phyloP scores from a whole-genome alignment of 176 grass and related monocot species.

The Pontederia crassipes region DNA sequence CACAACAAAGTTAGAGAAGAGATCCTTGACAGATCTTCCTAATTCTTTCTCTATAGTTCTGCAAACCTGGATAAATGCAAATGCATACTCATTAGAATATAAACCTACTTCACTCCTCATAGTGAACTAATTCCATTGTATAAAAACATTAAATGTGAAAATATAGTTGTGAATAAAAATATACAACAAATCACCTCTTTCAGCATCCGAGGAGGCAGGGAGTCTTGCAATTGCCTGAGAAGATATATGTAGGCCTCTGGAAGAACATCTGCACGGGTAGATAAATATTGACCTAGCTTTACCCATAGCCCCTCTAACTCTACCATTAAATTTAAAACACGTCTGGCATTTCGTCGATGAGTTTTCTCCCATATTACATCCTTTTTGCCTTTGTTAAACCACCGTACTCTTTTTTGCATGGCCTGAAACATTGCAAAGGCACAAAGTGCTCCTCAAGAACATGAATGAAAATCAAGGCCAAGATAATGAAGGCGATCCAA shows the following conservation, averaged over 20 bases:
- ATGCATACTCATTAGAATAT: not conserved
- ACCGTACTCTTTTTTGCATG: constrained; percentile 70
- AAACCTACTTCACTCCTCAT: not conserved
- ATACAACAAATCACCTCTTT: constrained; percentile 47
- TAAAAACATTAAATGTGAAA: not conserved
- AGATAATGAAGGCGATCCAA: not conserved
- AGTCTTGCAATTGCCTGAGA: constrained; percentile 83
- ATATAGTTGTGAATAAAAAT: not conserved
- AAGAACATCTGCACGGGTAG: constrained; percentile 90
- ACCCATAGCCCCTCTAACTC: constrained; percentile 96
- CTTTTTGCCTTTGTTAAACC: constrained; percentile 52
- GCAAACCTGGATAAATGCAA: constrained; percentile 42
- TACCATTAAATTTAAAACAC: constrained; percentile 84
- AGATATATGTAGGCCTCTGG: constrained; percentile 84
- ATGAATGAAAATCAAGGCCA: constrained; percentile 13
- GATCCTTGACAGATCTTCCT: constrained; percentile 52
- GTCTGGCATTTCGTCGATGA: constrained; percentile 72
- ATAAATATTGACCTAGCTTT: constrained; percentile 92
- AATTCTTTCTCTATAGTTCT: constrained; percentile 84
- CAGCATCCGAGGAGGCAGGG: constrained; percentile 67
- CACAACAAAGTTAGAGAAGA: constrained; percentile 75
- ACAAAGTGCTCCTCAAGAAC: not conserved
- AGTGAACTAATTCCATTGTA: not conserved
- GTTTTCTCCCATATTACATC: constrained; percentile 60
- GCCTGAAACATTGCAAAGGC: constrained; percentile 37